Conservation (phyloP, 2,329 filamentous ascomycete species). For the Trichoderma gracile region DNA sequence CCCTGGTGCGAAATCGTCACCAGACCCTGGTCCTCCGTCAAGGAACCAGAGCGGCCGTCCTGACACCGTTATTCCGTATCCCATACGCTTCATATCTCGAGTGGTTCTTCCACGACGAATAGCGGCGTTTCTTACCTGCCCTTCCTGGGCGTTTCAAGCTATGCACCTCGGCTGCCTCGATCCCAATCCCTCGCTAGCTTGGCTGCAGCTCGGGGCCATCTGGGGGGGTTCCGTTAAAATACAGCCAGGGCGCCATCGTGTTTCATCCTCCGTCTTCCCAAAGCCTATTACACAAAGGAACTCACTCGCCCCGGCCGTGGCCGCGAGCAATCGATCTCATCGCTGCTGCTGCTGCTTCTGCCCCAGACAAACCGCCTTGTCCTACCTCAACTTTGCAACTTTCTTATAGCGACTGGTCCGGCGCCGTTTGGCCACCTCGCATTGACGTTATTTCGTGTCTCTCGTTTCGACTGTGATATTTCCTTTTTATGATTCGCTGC, state of each 20-base stretch:
- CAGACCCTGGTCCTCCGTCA: conserved; percentile 11
- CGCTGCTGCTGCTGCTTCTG: not conserved
- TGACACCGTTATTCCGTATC: conserved; percentile 13
- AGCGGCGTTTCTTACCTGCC: conserved; percentile 23
- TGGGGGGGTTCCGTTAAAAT: conserved; percentile 20
- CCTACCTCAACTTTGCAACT: conserved; percentile 14
- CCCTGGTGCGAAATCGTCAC: conserved; percentile 1
- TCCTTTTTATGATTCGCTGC: conserved; percentile 21
- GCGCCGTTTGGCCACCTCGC: conserved; percentile 17
- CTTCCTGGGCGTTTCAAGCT: conserved; percentile 23
- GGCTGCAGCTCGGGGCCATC: conserved; percentile 22
- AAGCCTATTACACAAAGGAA: conserved; percentile 26
- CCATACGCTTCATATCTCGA: conserved; percentile 15
- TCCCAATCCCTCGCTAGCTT: conserved; percentile 20
- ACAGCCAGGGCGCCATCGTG: conserved; percentile 27
- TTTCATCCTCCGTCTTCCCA: conserved; percentile 30
- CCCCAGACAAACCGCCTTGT: conserved; percentile 14
- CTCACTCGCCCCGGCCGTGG: conserved; percentile 17
- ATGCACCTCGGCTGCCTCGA: conserved; percentile 21
- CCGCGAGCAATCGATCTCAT: conserved; percentile 24
- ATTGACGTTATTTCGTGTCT: conserved; percentile 21
- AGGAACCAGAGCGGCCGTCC: conserved; percentile 17
- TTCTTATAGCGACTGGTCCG: conserved; percentile 18
- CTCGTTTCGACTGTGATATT: conserved; percentile 20
- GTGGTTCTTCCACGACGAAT: conserved; percentile 1